A percentile compares a stretch with the other conserved stretches of the same genome.
Evolutionary conservation across 352 stramenopile species (phyloP).

Genomic region (Blastocystis sp.): DNA sequence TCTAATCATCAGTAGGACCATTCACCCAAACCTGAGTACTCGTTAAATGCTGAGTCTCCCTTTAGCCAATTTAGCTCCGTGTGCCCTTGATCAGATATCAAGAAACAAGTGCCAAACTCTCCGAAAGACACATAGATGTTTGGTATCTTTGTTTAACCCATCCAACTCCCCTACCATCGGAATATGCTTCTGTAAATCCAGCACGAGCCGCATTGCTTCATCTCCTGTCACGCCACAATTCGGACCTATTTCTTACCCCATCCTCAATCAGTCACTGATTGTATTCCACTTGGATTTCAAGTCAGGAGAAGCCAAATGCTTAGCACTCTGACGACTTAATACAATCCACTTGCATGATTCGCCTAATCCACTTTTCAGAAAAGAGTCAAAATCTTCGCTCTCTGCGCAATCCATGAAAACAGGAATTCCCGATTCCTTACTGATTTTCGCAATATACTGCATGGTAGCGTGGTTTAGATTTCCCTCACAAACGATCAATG

Average conservation of each 20-base stretch:
- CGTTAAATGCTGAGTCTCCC: neutral
- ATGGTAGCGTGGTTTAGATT: neutral
- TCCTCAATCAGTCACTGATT: neutral
- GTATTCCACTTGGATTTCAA: too few species aligned
- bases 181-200: neutral
- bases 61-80: neutral
- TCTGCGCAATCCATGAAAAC: slow-evolving; percentile 18
- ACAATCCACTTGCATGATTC: neutral
- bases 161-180: neutral
- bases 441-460: neutral
- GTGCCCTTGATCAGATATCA: neutral
- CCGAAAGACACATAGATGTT: neutral
- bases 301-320: neutral
- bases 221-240: neutral
- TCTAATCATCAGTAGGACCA: neutral
- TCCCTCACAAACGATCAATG: neutral
- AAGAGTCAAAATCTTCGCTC: neutral
- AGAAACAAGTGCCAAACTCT: neutral
- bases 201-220: neutral
- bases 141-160: neutral
- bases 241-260: neutral
- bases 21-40: neutral
- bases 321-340: neutral
- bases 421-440: neutral
- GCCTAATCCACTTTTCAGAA: neutral